Base-by-base conservation (phyloP, 768 basidiomycete genomes). In the Fomitopsis serialis region DNA sequence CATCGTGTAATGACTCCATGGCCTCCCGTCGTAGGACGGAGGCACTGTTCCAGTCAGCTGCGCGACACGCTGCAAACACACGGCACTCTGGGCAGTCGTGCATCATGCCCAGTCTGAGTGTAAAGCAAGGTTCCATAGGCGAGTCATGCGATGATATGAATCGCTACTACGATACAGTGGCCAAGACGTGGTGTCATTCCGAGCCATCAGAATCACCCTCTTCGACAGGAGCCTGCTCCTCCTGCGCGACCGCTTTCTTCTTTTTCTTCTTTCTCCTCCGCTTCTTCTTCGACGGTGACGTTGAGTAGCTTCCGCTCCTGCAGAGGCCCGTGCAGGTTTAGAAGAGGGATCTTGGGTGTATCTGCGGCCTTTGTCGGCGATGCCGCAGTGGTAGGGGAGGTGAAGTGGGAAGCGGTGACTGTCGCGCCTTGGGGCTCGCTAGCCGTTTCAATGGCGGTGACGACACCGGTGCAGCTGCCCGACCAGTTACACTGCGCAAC, bases 311-410 rank as follows among this genome's bases (percentile, higher is more conserved):
- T 54, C 48, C 45, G 45, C 36, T 66, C 70, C 10, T 65, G 50
- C 48, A 74, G 77, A 23, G 78, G 78, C 1, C 80, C 80, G 37
- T 66, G 68, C 11, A 87, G 72, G 60, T 86, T 86, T 24, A 87
- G 68, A 19, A 87, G 55, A 13, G 81, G 78, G 2, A 70, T 15
- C 2, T 35, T 55, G 37, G 37, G 37, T 15, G 15, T 19, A 17
- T 17, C 7, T 40, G 37, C 37, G 37, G 37, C 6, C 15, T 40
- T 40, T 5, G 4, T 19, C 19, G 37, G 37, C 8, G 37, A 10
- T 49, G 48, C 19, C 22, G 10, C 54, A 47, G 71, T 70, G 21
- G 70, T 32, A 40, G 37, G 13, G 40, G 50, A 40, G 25, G 46
- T 27, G 46, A 7, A 21, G 6, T 19, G 4, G 27, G 34, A 50